Percentiles rank a stretch among this genome's conserved stretches.
phyloP scores from a whole-genome alignment of 805 yeast species.

The Schizosaccharomyces japonicus region DNA sequence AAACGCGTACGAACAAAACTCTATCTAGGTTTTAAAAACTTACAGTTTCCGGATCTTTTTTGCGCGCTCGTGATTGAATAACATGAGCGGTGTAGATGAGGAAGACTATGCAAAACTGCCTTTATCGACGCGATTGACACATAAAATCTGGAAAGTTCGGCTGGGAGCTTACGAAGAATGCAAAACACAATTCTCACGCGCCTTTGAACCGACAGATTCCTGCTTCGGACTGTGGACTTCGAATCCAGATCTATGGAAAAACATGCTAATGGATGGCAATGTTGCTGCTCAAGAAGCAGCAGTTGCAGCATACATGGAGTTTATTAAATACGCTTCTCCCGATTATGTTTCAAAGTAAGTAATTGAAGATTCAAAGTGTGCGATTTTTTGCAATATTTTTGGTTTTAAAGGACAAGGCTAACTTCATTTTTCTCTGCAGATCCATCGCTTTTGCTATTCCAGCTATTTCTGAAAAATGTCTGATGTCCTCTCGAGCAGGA shows the following conservation, averaged over 20 bases:
- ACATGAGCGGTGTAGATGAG: constrained; percentile 27
- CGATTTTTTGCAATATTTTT: background rate
- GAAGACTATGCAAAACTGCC: constrained; percentile 42
- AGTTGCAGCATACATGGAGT: constrained; percentile 28
- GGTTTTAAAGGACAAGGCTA: constrained; percentile 13
- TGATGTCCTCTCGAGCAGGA: constrained; percentile 48
- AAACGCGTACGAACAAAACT: too few relatives aligned
- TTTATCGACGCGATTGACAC: constrained; percentile 37
- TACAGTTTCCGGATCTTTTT: too few relatives aligned
- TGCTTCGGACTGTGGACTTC: constrained; percentile 28
- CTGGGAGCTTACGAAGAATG: constrained; percentile 53
- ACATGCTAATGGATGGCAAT: constrained; percentile 49
- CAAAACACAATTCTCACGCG: constrained; percentile 25
- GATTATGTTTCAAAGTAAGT: too few relatives aligned
- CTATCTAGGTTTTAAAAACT: too few relatives aligned
- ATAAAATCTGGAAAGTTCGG: constrained; percentile 70
- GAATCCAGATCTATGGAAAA: constrained; percentile 32
- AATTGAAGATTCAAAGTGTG: background rate
- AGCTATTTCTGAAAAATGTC: constrained; percentile 54
- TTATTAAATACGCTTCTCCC: constrained; percentile 33
- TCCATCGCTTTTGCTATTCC: constrained; percentile 21
- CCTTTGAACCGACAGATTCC: constrained; percentile 32
- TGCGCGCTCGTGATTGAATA: too few relatives aligned
- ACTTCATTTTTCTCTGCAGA: too few relatives aligned
- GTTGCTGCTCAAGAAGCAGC: constrained; percentile 85